Evolutionary conservation across 768 basidiomycete species (phyloP).

Genomic region (Sporobolomyces roseus): DNA sequence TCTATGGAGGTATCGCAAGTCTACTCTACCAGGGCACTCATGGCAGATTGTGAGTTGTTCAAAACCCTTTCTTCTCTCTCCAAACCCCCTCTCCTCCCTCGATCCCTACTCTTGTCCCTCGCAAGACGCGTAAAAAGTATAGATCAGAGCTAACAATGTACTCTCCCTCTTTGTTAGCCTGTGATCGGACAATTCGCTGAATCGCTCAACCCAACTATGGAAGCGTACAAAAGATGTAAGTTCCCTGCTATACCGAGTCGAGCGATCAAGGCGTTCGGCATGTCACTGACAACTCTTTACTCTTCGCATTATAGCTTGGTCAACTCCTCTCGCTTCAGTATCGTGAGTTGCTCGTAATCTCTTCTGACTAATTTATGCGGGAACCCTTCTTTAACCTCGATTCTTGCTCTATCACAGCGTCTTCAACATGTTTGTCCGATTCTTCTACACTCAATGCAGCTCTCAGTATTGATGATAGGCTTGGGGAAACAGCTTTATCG

Average conservation of each 20-base stretch:
- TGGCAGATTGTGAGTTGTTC: constrained; percentile 39
- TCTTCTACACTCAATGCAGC: no score
- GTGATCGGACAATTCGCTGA: constrained; percentile 91
- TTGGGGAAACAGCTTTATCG: constrained; percentile 73
- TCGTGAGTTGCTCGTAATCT: no score
- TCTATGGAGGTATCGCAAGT: constrained; percentile 84
- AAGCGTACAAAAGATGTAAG: constrained; percentile 66
- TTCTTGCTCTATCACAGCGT: constrained; percentile 53
- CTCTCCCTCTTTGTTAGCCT: constrained; percentile 52
- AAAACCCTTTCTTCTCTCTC: neutral
- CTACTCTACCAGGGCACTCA: constrained; percentile 66
- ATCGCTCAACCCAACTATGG: constrained; percentile 83
- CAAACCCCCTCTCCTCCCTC: no score
- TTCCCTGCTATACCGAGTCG: no score
- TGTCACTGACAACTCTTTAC: no score
- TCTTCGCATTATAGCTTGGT: constrained; percentile 63
- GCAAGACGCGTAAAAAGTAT: neutral
- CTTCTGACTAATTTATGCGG: no score
- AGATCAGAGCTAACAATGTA: constrained; percentile 47
- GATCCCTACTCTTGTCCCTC: neutral
- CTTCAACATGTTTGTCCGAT: constrained; percentile 79
- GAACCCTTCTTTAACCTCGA: neutral
- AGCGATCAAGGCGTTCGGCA: no score
- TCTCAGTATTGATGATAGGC: neutral
- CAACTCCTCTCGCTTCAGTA: constrained; percentile 77